Evolutionary conservation across 202 grass and related monocot genomes (phyloP).

Genomic region (Schoenoplectus tabernaemontani): DNA sequence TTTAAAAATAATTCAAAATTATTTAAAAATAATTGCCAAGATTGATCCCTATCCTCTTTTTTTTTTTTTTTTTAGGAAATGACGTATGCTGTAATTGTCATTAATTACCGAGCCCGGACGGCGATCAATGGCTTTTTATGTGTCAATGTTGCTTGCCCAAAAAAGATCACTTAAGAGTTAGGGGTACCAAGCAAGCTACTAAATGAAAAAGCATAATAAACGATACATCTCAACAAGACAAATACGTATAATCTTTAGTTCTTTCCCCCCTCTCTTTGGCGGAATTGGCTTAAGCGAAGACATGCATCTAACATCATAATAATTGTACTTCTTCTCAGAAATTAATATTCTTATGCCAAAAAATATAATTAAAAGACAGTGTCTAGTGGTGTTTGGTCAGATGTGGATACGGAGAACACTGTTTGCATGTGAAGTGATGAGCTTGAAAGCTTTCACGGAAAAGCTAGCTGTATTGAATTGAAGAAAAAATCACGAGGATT

Average conservation of each 20-base stretch:
- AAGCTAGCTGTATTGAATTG: not conserved
- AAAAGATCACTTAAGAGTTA: not conserved
- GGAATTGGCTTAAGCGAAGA: not conserved
- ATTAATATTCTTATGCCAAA: not conserved
- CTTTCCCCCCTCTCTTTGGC: not conserved
- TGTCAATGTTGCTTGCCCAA: not conserved
- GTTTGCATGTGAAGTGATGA: conserved; percentile 5
- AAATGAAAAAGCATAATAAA: not conserved
- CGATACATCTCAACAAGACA: not conserved
- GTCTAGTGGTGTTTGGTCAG: conserved; percentile 1
- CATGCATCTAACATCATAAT: not conserved
- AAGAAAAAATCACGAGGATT: too few species aligned
- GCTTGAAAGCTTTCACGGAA: not conserved
- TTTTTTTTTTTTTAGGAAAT: too few species aligned
- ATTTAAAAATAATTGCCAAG: too few species aligned
- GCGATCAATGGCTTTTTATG: too few species aligned
- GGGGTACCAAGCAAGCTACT: not conserved
- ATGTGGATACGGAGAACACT: not conserved
- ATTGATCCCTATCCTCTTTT: too few species aligned
- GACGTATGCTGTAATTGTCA: too few species aligned
- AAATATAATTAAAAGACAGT: not conserved
- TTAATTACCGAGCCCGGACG: too few species aligned
- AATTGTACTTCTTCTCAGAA: not conserved
- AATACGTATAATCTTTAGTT: too few species aligned
- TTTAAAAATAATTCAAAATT: too few species aligned